Percentiles rank a stretch among this genome's conserved stretches.
phyloP scores from a whole-genome alignment of 2,329 filamentous ascomycete species.

The Arthrinium puccinioides region DNA sequence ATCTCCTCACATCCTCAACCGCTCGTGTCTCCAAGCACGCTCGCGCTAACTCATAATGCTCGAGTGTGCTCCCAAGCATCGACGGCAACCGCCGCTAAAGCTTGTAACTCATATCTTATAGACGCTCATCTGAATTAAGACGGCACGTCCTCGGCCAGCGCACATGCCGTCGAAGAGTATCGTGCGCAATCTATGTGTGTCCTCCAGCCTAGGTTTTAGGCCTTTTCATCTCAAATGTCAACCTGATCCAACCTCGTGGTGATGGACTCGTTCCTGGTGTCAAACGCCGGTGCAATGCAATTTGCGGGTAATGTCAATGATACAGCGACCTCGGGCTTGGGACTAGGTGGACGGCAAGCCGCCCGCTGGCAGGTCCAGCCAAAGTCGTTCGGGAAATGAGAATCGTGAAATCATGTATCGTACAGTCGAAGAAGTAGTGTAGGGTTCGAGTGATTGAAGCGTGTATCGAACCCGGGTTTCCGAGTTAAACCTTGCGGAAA shows the following conservation, averaged over 20 bases:
- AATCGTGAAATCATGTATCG: constrained; percentile 20
- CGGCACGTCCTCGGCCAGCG: constrained; percentile 31
- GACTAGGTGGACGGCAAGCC: constrained; percentile 1
- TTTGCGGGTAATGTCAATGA: constrained; percentile 19
- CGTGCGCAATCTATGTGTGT: constrained; percentile 23
- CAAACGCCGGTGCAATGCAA: constrained; percentile 55
- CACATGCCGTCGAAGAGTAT: constrained; percentile 29
- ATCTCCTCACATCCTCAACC: background rate
- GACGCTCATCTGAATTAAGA: constrained; percentile 24
- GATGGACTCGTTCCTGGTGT: constrained; percentile 20
- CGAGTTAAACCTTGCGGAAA: constrained; percentile 52
- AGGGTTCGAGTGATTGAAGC: constrained; percentile 3
- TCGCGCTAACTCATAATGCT: too few species aligned
- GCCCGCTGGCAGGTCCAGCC: background rate
- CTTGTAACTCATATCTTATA: background rate
- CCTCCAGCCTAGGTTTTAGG: constrained; percentile 16
- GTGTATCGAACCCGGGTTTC: background rate
- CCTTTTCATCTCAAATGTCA: constrained; percentile 16
- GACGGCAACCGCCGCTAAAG: too few species aligned
- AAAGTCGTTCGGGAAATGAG: constrained; percentile 1
- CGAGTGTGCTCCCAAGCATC: too few species aligned
- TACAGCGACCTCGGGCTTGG: constrained; percentile 13
- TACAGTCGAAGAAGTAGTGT: constrained; percentile 1
- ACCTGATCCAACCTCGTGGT: constrained; percentile 15
- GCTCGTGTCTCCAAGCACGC: too few species aligned